phyloP scores from a whole-genome alignment of 495 filamentous ascomycete species.

The Astrothelium subdiscretum region DNA sequence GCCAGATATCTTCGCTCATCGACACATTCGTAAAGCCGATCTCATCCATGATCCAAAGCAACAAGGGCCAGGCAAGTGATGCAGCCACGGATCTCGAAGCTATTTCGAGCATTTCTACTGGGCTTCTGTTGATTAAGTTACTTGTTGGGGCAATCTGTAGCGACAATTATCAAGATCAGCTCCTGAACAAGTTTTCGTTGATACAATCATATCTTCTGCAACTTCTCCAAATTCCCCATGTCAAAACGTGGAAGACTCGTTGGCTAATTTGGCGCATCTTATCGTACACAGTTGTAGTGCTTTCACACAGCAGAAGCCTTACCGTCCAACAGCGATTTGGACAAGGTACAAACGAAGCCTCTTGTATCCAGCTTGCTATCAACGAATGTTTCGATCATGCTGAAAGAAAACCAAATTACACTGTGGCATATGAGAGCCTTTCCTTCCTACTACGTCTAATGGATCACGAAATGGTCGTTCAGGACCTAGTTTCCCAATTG shows the following conservation, averaged over 20 bases:
- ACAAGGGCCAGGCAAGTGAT: background rate
- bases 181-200: background rate
- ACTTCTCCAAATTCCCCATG: background rate
- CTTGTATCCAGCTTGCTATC: background rate
- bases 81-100: background rate
- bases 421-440: background rate
- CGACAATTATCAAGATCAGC: background rate
- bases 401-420: background rate
- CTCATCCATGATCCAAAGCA: background rate
- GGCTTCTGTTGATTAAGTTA: background rate
- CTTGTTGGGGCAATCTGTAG: background rate
- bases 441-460: background rate
- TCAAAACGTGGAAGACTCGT: background rate
- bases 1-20: background rate
- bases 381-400: background rate
- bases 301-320: background rate
- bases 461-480: background rate
- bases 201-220: background rate
- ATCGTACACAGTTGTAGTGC: background rate
- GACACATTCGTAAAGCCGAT: background rate
- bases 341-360: background rate
- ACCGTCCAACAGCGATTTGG: background rate
- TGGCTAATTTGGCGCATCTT: background rate
- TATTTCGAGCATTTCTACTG: background rate
- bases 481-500: background rate